phyloP scores from a whole-genome alignment of 768 basidiomycete species.

The Leccinum rimulosum region DNA sequence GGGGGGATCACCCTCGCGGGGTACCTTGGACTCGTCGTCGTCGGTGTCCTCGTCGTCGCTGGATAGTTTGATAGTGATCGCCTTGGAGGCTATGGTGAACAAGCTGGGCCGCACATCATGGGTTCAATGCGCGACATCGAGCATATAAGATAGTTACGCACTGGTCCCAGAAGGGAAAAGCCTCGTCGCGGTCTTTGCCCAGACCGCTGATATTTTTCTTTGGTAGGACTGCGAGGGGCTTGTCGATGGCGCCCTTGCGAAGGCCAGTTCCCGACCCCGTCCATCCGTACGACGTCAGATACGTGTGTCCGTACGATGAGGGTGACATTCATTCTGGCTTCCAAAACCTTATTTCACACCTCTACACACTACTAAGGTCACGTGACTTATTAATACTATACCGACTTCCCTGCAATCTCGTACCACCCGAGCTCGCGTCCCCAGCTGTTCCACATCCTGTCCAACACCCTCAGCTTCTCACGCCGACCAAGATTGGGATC shows the following conservation, averaged over 20 bases:
- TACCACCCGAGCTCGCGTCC: slow-evolving; percentile 65
- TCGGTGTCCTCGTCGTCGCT: slow-evolving; percentile 46
- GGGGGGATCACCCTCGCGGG: background rate
- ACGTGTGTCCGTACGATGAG: slow-evolving; percentile 48
- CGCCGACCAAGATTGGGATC: slow-evolving; percentile 62
- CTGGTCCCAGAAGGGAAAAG: slow-evolving; percentile 99
- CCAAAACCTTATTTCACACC: background rate
- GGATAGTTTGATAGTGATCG: slow-evolving; percentile 70
- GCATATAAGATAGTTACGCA: slow-evolving; percentile 27
- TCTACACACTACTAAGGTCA: slow-evolving; percentile 1
- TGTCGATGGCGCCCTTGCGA: slow-evolving; percentile 74
- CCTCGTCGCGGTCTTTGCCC: slow-evolving; percentile 92
- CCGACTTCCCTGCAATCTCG: slow-evolving; percentile 18
- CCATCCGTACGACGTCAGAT: slow-evolving; percentile 85
- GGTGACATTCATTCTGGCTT: slow-evolving; percentile 3
- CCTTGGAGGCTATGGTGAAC: slow-evolving; percentile 78
- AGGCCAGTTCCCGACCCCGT: slow-evolving; percentile 81
- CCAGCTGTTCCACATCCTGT: slow-evolving; percentile 91
- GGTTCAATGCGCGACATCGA: background rate
- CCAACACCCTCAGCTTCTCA: slow-evolving; percentile 75
- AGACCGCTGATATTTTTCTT: slow-evolving; percentile 85
- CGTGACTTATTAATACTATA: background rate
- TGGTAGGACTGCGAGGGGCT: slow-evolving; percentile 75
- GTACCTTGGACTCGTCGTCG: slow-evolving; percentile 18
- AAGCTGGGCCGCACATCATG: slow-evolving; percentile 31